Percentiles rank a stretch among this genome's conserved stretches.
These are phyloP conservation scores for Coffea humblotiana DNA, from an alignment of 305 asterid genomes.

Conservation along the genomic window DNA sequence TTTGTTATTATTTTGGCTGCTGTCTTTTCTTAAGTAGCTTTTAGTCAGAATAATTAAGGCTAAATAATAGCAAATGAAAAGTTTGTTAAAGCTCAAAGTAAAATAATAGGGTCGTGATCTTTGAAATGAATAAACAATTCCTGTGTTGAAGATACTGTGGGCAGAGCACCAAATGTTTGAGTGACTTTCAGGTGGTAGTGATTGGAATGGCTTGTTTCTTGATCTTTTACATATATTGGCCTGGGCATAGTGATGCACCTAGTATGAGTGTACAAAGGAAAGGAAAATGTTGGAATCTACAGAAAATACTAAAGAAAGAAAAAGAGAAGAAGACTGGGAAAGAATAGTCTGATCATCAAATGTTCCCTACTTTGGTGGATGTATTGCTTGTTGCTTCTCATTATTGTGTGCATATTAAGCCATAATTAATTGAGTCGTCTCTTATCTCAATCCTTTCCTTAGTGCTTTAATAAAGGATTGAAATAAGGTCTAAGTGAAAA, in stretches of 20 bases:
- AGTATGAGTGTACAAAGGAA: not conserved
- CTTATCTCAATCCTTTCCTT: not conserved
- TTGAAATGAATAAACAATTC: not conserved
- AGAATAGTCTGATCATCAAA: not conserved
- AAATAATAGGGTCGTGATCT: not conserved
- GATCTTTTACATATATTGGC: not conserved
- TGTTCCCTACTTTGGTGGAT: not conserved
- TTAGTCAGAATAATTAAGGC: not conserved
- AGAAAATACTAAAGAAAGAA: conserved; percentile 7
- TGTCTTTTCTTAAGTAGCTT: conserved; percentile 12
- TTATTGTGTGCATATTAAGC: not conserved
- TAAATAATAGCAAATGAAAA: not conserved
- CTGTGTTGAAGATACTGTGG: conserved; percentile 4
- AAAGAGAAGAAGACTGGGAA: not conserved
- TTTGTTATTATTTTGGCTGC: conserved; percentile 13
- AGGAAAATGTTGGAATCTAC: conserved; percentile 31
- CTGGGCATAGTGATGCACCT: not conserved
- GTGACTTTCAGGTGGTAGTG: conserved; percentile 1
- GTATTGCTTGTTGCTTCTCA: not conserved
- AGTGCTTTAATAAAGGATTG: not conserved
- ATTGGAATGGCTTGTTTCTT: not conserved
- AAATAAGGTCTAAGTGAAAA: not conserved
- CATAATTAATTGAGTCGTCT: not conserved
- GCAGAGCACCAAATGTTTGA: not conserved
- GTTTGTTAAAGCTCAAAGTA: not conserved